These are phyloP conservation scores for Taphrina wiesneri DNA, from an alignment of 1,139 yeast species.

Conservation along the genomic window DNA sequence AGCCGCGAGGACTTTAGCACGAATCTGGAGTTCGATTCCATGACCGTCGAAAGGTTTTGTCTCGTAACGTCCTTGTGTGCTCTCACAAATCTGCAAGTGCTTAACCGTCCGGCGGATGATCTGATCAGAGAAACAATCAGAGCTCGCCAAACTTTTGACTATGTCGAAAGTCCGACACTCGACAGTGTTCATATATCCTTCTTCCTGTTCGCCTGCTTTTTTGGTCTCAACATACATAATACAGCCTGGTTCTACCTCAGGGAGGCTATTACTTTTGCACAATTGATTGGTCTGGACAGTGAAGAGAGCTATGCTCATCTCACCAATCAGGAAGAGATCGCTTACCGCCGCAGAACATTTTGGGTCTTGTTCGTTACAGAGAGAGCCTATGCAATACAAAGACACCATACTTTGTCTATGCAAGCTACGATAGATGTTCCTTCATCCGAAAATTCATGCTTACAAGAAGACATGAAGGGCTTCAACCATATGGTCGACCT, in stretches of 20 bases:
- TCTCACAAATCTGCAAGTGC: constrained; percentile 39
- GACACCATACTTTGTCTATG: constrained; percentile 25
- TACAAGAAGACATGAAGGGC: constrained; percentile 17
- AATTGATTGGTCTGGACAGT: constrained; percentile 38
- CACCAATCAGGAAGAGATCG: constrained; percentile 1
- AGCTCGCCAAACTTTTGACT: constrained; percentile 37
- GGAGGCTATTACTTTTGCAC: constrained; percentile 41
- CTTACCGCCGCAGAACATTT: constrained; percentile 17
- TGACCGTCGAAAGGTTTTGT: constrained; percentile 34
- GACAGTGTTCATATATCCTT: constrained; percentile 39
- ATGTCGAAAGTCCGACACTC: constrained; percentile 35
- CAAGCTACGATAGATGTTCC: constrained; percentile 27
- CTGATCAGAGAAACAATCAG: constrained; percentile 35
- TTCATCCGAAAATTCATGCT: neutral
- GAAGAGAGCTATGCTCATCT: constrained; percentile 36
- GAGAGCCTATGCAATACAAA: constrained; percentile 27
- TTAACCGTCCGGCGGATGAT: constrained; percentile 29
- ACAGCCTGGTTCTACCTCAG: constrained; percentile 40
- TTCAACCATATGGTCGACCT: constrained; percentile 28
- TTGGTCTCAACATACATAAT: constrained; percentile 27
- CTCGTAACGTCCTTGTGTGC: constrained; percentile 38
- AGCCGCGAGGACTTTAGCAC: constrained; percentile 1
- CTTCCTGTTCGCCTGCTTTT: constrained; percentile 39
- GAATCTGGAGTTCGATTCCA: constrained; percentile 5
- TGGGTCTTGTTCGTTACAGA: constrained; percentile 33